Evolutionary conservation across 306 rosid species (phyloP).

Genomic region (Ormosia emarginata): DNA sequence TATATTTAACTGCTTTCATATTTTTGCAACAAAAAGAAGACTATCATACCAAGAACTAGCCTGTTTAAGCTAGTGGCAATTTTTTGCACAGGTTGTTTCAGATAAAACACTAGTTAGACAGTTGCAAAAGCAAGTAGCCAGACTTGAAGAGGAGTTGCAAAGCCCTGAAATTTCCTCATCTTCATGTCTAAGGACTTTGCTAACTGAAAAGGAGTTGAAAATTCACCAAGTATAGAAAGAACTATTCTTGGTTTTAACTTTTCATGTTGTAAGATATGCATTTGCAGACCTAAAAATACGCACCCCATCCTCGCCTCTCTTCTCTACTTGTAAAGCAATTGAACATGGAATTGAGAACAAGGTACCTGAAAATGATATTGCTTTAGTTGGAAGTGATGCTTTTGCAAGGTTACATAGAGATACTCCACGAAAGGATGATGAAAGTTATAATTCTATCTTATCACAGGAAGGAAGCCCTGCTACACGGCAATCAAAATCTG

Average conservation of each 20-base stretch:
- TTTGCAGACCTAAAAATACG: slow-evolving; percentile 20
- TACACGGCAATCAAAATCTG: slow-evolving; percentile 39
- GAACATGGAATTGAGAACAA: slow-evolving; percentile 55
- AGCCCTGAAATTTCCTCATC: slow-evolving; percentile 51
- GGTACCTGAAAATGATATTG: slow-evolving; percentile 32
- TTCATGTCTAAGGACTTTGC: slow-evolving; percentile 44
- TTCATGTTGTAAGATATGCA: neutral
- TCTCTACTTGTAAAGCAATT: slow-evolving; percentile 43
- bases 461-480: slow-evolving; percentile 45
- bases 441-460: slow-evolving; percentile 12
- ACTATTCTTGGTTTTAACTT: neutral
- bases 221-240: slow-evolving; percentile 44
- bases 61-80: neutral
- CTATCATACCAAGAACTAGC: neutral
- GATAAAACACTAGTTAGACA: slow-evolving; percentile 43
- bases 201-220: slow-evolving; percentile 54
- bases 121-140: slow-evolving; percentile 58
- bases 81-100: slow-evolving; percentile 39
- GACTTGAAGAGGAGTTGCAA: slow-evolving; percentile 61
- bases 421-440: slow-evolving; percentile 35
- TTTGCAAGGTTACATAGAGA: slow-evolving; percentile 14
- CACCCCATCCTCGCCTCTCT: slow-evolving; percentile 57
- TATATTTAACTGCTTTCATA: neutral
- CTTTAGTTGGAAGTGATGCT: neutral
- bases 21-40: neutral